Conservation (phyloP, 257 asterid species). For the Euphrasia confusa region DNA sequence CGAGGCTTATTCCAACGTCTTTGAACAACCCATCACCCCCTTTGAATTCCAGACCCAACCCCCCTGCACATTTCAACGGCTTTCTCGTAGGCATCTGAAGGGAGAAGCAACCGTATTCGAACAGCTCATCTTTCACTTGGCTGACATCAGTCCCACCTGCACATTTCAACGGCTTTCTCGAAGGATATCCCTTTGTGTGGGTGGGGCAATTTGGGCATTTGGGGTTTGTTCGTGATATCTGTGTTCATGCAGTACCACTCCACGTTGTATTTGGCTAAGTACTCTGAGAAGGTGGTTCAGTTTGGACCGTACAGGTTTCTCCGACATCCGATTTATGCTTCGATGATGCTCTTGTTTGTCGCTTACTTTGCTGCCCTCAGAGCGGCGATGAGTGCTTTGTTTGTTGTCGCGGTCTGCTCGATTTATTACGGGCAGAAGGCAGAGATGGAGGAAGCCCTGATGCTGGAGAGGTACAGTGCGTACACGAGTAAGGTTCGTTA, state of each 20-base stretch:
- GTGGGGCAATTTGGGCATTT: conserved; percentile 63
- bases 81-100: conserved; percentile 46
- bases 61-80: no score
- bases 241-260: conserved; percentile 79
- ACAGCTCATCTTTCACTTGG: conserved; percentile 90
- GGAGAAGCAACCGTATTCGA: conserved; percentile 55
- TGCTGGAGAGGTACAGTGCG: conserved; percentile 61
- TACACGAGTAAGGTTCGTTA: conserved; percentile 62
- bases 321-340: conserved; percentile 92
- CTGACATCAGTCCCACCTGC: conserved; percentile 90
- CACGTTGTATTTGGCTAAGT: conserved; percentile 75
- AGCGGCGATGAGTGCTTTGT: conserved; percentile 65
- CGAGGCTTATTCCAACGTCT: conserved; percentile 22
- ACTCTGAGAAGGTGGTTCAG: conserved; percentile 88
- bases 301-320: conserved; percentile 89
- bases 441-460: conserved; percentile 67
- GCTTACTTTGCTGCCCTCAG: conserved; percentile 66
- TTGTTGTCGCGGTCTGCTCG: conserved; percentile 47
- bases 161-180: conserved; percentile 88
- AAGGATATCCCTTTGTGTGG: conserved; percentile 95
- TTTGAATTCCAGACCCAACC: conserved; percentile 21
- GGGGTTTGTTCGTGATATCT: conserved; percentile 53
- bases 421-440: conserved; percentile 75
- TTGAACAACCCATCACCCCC: conserved; percentile 8
- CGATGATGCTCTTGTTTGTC: conserved; percentile 81